Evolutionary conservation across 2,329 filamentous ascomycete species (phyloP).

Genomic region (Verticillium klebahnii): DNA sequence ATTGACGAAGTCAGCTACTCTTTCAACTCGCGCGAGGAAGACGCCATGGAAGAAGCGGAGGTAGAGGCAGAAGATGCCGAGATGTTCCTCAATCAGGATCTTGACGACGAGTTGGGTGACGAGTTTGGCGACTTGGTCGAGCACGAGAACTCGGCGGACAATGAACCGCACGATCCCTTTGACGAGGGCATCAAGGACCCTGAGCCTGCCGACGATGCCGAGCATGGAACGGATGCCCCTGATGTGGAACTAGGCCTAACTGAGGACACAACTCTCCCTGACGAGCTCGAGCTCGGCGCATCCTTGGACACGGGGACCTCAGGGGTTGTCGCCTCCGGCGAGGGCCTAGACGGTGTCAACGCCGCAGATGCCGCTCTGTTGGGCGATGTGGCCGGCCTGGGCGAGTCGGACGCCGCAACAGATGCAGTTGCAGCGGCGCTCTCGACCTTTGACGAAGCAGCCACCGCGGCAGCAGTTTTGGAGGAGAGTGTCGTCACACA

Average conservation of each 20-base stretch:
- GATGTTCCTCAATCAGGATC: constrained; percentile 10
- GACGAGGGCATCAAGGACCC: constrained; percentile 5
- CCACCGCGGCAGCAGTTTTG: not conserved
- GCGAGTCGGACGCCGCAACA: constrained; percentile 1
- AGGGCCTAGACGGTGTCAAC: not conserved
- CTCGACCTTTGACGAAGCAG: not conserved
- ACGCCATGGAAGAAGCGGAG: constrained; percentile 2
- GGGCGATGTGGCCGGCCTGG: not conserved
- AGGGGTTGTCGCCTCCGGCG: not conserved
- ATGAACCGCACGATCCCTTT: not conserved
- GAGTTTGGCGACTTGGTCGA: constrained; percentile 12
- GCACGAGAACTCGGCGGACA: not conserved
- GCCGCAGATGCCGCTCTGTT: not conserved
- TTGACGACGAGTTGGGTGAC: not conserved
- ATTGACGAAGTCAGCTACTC: constrained; percentile 35
- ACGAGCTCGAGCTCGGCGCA: not conserved
- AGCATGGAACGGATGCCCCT: constrained; percentile 13
- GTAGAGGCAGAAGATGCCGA: constrained; percentile 18
- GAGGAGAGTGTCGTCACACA: not conserved
- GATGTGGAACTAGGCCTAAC: not conserved
- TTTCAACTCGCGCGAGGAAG: constrained; percentile 20
- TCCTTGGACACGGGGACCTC: not conserved
- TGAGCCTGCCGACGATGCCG: constrained; percentile 16
- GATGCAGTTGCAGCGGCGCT: not conserved
- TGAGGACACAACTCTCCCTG: not conserved